Conservation (phyloP, 176 grass and related monocot species). For the Oryza longistaminata region DNA sequence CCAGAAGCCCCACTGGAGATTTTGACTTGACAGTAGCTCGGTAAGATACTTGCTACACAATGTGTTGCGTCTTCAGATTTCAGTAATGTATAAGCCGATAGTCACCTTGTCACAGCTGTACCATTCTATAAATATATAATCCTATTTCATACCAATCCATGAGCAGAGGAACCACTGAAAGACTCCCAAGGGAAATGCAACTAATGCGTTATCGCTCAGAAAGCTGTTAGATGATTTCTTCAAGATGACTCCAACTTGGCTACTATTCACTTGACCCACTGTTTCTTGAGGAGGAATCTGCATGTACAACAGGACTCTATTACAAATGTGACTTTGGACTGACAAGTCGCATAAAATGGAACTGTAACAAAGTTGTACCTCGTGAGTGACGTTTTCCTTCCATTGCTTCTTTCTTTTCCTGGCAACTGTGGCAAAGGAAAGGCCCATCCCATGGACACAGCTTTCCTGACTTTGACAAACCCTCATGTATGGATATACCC, state of each 20-base stretch:
- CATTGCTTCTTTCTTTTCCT: constrained; percentile 95
- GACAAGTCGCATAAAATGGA: not conserved
- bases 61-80: not conserved
- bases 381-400: constrained; percentile 73
- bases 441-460: constrained; percentile 83
- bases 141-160: constrained; percentile 20
- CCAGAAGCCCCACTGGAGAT: constrained; percentile 13
- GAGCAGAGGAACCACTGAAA: not conserved
- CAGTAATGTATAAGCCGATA: not conserved
- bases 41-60: constrained; percentile 10
- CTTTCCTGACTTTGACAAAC: constrained; percentile 53
- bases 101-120: not conserved
- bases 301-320: not conserved
- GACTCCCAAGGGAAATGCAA: constrained; percentile 5
- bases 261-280: constrained; percentile 56
- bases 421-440: constrained; percentile 84
- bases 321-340: not conserved
- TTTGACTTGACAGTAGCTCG: not conserved
- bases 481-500: constrained; percentile 80
- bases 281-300: constrained; percentile 65
- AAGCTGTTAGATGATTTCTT: constrained; percentile 25
- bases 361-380: constrained; percentile 39
- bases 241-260: constrained; percentile 11
- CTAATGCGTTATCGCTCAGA: not conserved
- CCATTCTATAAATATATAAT: not conserved